Percentiles rank a stretch among this genome's conserved stretches.
These are phyloP conservation scores for Saksenaea oblongispora DNA, from an alignment of 371 early-diverging fungal genomes.

Conservation along the genomic window DNA sequence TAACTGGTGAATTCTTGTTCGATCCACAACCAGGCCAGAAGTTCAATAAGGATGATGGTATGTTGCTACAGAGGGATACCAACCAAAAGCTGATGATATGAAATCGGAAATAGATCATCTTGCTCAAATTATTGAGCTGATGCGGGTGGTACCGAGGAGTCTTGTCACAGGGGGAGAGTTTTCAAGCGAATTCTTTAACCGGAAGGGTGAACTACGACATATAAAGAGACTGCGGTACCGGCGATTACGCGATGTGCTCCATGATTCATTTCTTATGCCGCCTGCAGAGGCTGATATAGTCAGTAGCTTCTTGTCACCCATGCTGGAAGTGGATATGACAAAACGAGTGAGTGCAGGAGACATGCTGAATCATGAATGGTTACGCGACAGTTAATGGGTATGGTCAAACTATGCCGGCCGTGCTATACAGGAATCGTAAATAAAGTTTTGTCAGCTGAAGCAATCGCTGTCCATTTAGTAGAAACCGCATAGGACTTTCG, in stretches of 20 bases:
- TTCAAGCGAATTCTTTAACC: conserved; percentile 79
- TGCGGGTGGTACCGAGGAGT: conserved; percentile 81
- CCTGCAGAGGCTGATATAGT: conserved; percentile 59
- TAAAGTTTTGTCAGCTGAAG: no score
- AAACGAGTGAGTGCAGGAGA: conserved; percentile 59
- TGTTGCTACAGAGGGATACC: not conserved
- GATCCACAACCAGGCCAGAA: conserved; percentile 86
- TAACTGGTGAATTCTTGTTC: conserved; percentile 95
- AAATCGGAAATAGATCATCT: conserved; percentile 74
- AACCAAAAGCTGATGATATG: not conserved
- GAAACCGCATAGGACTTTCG: no score
- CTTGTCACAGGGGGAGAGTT: conserved; percentile 77
- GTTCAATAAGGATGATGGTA: conserved; percentile 90
- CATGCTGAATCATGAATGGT: conserved; percentile 63
- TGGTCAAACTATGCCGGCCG: no score
- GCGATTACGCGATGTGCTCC: conserved; percentile 79
- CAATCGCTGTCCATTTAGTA: no score
- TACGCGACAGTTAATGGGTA: conserved; percentile 25
- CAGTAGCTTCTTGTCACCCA: conserved; percentile 66
- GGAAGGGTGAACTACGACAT: conserved; percentile 78
- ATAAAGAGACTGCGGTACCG: conserved; percentile 86
- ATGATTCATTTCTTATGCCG: conserved; percentile 77
- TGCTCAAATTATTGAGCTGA: conserved; percentile 92
- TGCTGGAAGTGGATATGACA: conserved; percentile 71
- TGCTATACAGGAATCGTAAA: no score